Base-by-base conservation (phyloP, 2,329 filamentous ascomycete species). In the Aspergillus fumigatiaffinis region DNA sequence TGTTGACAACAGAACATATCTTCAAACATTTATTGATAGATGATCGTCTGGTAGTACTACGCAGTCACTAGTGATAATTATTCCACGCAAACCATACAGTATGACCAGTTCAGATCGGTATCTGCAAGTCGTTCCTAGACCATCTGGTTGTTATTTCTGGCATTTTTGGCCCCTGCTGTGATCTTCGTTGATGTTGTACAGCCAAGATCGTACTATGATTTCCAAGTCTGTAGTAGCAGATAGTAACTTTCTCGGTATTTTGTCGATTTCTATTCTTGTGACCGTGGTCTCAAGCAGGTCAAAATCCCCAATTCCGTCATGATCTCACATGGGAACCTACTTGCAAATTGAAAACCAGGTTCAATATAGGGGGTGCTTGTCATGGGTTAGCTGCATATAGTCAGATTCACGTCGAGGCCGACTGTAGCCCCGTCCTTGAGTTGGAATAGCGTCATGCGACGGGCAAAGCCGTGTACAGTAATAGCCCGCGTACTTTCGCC, bases 181-280 rank as follows among this genome's bases (percentile, higher is more conserved):
- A 49, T 52, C 51, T 46, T 20, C 38, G n/a, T 52, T 25, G 23
- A 54, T 48, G 57, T 55, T 53, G 55, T 42, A 61, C 55, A 55
- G 59, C 61, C 59, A 63, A 63, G 61, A 58, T 28, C 53, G 32
- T 51, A 47, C 59, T 61, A 60, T 63, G 46, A 51, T 35, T 44
- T 58, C 53, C 53, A 54, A 56, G 54, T 57, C 52, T 52, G 56
- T 55, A 38, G 7, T 41, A 14, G 14, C 32, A n/a, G 14, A 26
- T 26, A 49, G 47, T 49, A 4, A 49, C 14, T 49, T 8, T 4
- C 7, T 10, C n/a, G 7, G 47, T 17, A 23, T 26, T 26, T n/a
- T 26, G 3, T 25, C 21, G 23, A 26, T 20, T 50, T 35, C 49
- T 6, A 50, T 50, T 29, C n/a, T 50, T 50, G 23, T 26, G 17